A percentile compares a stretch with the other conserved stretches of the same genome.
Conservation (phyloP, 2,329 filamentous ascomycete genomes). For the Passalora sequoiae region DNA sequence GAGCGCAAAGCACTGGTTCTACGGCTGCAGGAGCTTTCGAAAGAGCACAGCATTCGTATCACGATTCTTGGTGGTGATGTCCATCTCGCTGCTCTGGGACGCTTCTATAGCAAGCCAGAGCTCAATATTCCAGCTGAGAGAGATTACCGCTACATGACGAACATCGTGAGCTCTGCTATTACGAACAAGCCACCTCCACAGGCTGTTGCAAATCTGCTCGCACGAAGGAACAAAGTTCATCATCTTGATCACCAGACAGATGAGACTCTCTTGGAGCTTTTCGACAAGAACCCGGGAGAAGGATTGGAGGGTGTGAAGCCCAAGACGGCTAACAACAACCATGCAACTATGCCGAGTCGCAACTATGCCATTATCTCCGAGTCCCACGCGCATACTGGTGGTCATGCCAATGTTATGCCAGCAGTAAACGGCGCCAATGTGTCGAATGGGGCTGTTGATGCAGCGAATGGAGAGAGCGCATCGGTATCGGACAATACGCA, state of each 20-base stretch:
- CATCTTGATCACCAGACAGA: conserved; percentile 59
- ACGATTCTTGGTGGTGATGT: conserved; percentile 62
- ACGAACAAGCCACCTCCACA: conserved; percentile 64
- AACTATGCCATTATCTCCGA: conserved; percentile 62
- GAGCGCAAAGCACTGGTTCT: conserved; percentile 72
- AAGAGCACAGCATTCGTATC: conserved; percentile 52
- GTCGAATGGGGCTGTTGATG: conserved; percentile 20
- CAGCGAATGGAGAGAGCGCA: conserved; percentile 11
- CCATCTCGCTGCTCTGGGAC: conserved; percentile 57
- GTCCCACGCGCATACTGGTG: conserved; percentile 31
- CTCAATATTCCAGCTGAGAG: conserved; percentile 52
- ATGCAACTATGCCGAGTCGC: conserved; percentile 73
- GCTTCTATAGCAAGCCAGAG: conserved; percentile 59
- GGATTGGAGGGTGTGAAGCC: conserved; percentile 41
- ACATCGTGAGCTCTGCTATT: conserved; percentile 60
- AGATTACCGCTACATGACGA: conserved; percentile 60
- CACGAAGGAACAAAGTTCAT: conserved; percentile 60
- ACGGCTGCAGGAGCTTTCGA: conserved; percentile 56
- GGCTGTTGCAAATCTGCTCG: conserved; percentile 60
- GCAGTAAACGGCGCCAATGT: conserved; percentile 22
- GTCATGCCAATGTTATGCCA: conserved; percentile 25
- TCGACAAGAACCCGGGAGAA: conserved; percentile 54
- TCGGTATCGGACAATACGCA: conserved; percentile 37
- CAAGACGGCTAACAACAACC: conserved; percentile 68
- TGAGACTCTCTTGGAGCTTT: conserved; percentile 59